These are phyloP conservation scores for Periconia sp. DNA, from an alignment of 2,329 filamentous ascomycete species.

Conservation along the genomic window DNA sequence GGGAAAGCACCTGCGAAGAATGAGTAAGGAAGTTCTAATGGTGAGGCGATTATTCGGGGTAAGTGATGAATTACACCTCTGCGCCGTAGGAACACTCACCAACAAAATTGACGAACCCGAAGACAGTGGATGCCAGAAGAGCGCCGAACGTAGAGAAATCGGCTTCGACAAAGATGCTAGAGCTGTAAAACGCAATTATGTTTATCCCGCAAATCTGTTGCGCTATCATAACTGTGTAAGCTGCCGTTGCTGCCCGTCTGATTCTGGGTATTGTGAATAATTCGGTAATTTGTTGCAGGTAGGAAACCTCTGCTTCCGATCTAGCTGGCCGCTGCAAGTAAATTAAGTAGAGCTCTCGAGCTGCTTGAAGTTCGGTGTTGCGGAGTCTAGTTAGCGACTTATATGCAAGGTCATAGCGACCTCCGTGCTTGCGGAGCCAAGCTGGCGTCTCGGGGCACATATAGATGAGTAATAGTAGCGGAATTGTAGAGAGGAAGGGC, in stretches of 20 bases:
- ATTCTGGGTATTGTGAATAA: conserved; percentile 71
- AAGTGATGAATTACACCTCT: too few species aligned
- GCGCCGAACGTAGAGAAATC: conserved; percentile 12
- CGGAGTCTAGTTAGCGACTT: conserved; percentile 38
- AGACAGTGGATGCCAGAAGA: conserved; percentile 24
- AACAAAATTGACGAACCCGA: conserved; percentile 18
- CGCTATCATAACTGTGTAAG: conserved; percentile 68
- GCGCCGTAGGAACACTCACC: too few species aligned
- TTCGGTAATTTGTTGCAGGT: conserved; percentile 48
- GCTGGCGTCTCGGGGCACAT: conserved; percentile 40
- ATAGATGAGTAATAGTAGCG: conserved; percentile 32
- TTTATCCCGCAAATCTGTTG: conserved; percentile 32
- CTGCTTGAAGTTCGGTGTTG: conserved; percentile 42
- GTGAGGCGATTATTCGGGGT: too few species aligned
- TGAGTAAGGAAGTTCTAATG: too few species aligned
- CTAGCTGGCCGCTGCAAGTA: conserved; percentile 39
- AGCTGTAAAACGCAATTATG: conserved; percentile 78
- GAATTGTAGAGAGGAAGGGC: conserved; percentile 33
- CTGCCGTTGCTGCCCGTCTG: conserved; percentile 73
- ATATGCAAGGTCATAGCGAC: conserved; percentile 42
- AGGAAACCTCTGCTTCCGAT: conserved; percentile 26
- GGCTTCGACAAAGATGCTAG: conserved; percentile 66
- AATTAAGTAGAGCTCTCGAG: conserved; percentile 50
- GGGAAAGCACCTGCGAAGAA: conserved; percentile 49
- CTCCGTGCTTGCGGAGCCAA: conserved; percentile 45